phyloP scores from a whole-genome alignment of 75 land plant species.

The Pinus tabuliformis region DNA sequence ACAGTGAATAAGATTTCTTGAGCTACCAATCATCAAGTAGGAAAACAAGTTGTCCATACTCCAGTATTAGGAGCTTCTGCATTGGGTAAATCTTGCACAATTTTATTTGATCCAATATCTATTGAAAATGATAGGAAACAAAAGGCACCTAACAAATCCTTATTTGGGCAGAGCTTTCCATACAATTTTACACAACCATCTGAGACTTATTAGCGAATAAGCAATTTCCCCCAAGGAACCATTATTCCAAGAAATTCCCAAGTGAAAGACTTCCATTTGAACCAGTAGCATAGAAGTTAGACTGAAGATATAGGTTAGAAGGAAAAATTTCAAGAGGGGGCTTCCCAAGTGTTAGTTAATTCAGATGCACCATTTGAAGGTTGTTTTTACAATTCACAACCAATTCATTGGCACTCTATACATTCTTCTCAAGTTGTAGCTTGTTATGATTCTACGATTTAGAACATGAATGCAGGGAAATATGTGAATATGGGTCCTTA shows the following conservation, averaged over 20 bases:
- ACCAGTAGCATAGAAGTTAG: constrained; percentile 30
- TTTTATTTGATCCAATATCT: constrained; percentile 7
- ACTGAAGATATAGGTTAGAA: constrained; percentile 17
- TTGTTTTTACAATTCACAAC: constrained; percentile 39
- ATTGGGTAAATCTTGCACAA: constrained; percentile 20
- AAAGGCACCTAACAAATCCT: constrained; percentile 20
- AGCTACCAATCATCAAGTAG: constrained; percentile 11
- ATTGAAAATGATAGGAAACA: constrained; percentile 10
- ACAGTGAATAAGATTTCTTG: not conserved
- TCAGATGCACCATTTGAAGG: constrained; percentile 52
- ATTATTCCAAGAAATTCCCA: constrained; percentile 10
- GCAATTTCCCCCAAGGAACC: constrained; percentile 17
- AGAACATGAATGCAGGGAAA: constrained; percentile 13
- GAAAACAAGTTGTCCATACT: constrained; percentile 17
- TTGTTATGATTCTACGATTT: constrained; percentile 23
- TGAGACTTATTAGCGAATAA: not conserved
- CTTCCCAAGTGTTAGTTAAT: constrained; percentile 24
- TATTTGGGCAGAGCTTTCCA: constrained; percentile 26
- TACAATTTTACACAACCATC: constrained; percentile 3
- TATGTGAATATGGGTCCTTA: constrained; percentile 17
- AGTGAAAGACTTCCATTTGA: constrained; percentile 18
- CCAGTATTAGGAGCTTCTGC: constrained; percentile 15
- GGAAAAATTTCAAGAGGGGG: constrained; percentile 10
- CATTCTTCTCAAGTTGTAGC: not conserved
- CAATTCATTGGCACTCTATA: constrained; percentile 26